A percentile compares a stretch with the other conserved stretches of the same genome.
Evolutionary conservation across 208 protist genomes (phyloP).

Genomic region (Endotrypanum monterogeii): DNA sequence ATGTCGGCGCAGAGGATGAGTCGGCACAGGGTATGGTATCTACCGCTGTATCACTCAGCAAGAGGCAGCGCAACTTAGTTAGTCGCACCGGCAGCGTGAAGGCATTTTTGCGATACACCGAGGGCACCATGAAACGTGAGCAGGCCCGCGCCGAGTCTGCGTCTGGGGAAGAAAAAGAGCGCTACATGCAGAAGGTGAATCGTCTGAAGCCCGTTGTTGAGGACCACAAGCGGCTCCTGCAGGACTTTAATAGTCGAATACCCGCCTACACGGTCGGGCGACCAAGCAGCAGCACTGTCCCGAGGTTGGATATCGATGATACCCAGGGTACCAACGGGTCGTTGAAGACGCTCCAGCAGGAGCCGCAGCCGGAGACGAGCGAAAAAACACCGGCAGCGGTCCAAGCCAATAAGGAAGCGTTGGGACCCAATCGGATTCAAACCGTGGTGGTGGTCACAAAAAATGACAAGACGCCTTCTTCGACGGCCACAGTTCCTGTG

Average conservation of each 20-base stretch:
- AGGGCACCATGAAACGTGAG: slow-evolving; percentile 35
- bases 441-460: slow-evolving; percentile 42
- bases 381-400: slow-evolving; percentile 6
- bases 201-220: slow-evolving; percentile 38
- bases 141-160: slow-evolving; percentile 13
- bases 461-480: slow-evolving; percentile 9
- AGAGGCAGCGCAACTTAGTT: slow-evolving; percentile 38
- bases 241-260: slow-evolving; percentile 32
- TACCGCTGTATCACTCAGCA: slow-evolving; percentile 31
- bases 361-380: not conserved
- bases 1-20: slow-evolving; percentile 34
- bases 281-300: slow-evolving; percentile 1
- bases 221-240: slow-evolving; percentile 38
- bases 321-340: not conserved
- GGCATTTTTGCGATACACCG: slow-evolving; percentile 39
- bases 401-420: slow-evolving; percentile 1
- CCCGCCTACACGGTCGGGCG: slow-evolving; percentile 27
- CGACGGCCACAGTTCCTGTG: slow-evolving; percentile 9
- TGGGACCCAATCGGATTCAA: slow-evolving; percentile 24
- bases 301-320: not conserved
- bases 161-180: slow-evolving; percentile 18
- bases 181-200: slow-evolving; percentile 31
- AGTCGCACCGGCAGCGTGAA: slow-evolving; percentile 40
- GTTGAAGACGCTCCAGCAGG: not conserved
- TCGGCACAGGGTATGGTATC: slow-evolving; percentile 32